These are phyloP conservation scores for Mycena belliarum DNA, from an alignment of 768 basidiomycete species.

Conservation along the genomic window DNA sequence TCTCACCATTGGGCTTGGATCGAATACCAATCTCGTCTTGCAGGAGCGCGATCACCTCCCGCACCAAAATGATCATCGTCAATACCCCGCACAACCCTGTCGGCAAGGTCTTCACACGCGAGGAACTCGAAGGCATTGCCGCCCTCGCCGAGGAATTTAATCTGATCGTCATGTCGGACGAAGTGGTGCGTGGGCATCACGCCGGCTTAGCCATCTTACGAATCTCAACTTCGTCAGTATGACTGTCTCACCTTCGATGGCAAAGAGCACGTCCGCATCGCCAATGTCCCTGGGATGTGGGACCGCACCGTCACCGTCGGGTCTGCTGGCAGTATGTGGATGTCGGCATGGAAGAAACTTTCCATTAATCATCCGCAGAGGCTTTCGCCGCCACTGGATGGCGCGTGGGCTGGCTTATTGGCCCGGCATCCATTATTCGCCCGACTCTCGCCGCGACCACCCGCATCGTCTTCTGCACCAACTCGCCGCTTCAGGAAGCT, in stretches of 20 bases:
- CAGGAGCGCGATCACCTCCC: conserved; percentile 81
- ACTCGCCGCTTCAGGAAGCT: conserved; percentile 94
- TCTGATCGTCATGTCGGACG: conserved; percentile 90
- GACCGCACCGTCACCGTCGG: conserved; percentile 95
- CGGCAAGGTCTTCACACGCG: conserved; percentile 91
- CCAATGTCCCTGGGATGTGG: conserved; percentile 97
- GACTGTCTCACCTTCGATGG: conserved; percentile 90
- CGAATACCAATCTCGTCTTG: neutral
- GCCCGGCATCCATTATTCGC: conserved; percentile 75
- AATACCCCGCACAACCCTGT: conserved; percentile 98
- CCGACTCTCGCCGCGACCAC: conserved; percentile 91
- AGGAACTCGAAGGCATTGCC: conserved; percentile 85
- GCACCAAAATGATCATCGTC: conserved; percentile 92
- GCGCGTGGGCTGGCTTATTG: conserved; percentile 97
- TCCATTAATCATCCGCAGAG: conserved; percentile 51
- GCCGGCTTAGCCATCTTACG: neutral
- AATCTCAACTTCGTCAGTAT: conserved; percentile 54
- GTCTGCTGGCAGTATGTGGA: conserved; percentile 84
- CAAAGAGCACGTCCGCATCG: conserved; percentile 89
- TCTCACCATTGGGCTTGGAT: neutral
- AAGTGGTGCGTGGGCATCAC: conserved; percentile 69
- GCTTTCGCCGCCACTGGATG: conserved; percentile 97
- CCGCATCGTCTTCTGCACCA: conserved; percentile 93
- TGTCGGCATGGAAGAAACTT: neutral
- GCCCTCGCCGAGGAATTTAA: conserved; percentile 89